Percentiles rank a stretch among this genome's conserved stretches.
phyloP scores from a whole-genome alignment of 768 basidiomycete genomes.

The Rhodosporidiobolus odoratus region DNA sequence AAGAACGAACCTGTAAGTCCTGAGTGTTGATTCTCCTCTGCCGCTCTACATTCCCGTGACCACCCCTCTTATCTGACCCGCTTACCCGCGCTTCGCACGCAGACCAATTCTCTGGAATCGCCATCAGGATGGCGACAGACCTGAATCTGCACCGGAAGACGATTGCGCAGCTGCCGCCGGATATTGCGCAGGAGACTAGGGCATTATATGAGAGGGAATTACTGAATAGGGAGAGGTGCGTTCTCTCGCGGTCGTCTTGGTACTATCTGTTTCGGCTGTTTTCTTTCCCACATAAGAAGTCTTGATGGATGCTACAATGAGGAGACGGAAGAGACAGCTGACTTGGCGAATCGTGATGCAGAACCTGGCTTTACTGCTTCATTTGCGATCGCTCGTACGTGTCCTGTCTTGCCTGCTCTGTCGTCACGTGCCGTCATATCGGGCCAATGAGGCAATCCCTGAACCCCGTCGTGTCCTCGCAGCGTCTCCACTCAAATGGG shows the following conservation, averaged over 20 bases:
- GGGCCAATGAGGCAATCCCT: neutral
- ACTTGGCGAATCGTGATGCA: no score
- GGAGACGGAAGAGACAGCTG: no score
- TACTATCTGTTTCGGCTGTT: no score
- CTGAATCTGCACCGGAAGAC: slow-evolving; percentile 90
- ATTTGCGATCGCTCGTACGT: slow-evolving; percentile 37
- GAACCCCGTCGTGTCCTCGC: neutral
- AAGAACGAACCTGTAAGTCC: slow-evolving; percentile 87
- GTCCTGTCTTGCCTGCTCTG: neutral
- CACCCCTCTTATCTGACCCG: neutral
- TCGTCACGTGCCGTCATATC: neutral
- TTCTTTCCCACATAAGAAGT: no score
- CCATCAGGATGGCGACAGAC: slow-evolving; percentile 82
- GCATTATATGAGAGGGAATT: slow-evolving; percentile 66
- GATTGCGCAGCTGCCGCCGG: slow-evolving; percentile 53
- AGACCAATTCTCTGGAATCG: slow-evolving; percentile 40
- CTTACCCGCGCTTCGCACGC: neutral
- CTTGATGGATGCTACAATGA: no score
- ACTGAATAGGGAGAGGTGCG: slow-evolving; percentile 86
- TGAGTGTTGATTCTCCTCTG: slow-evolving; percentile 12
- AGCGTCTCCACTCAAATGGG: slow-evolving; percentile 82
- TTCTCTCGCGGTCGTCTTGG: no score
- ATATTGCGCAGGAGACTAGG: slow-evolving; percentile 71
- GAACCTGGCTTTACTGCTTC: slow-evolving; percentile 70
- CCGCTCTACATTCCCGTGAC: neutral